Base-by-base conservation (phyloP, 2,329 filamentous ascomycete genomes). In the Alternaria solani region DNA sequence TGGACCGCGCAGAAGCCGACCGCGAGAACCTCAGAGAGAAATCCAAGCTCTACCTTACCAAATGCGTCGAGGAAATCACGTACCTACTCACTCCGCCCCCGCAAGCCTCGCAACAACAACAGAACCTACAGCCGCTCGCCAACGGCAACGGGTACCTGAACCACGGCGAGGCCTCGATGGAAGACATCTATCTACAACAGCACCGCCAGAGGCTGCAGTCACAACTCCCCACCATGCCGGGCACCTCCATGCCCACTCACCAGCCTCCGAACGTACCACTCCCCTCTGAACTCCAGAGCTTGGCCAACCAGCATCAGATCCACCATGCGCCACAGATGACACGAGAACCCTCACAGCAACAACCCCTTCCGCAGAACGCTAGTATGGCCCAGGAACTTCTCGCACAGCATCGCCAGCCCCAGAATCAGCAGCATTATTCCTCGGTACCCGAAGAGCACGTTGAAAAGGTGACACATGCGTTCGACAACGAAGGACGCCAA, bases 51-150 rank as follows among this genome's bases (percentile, higher is more conserved):
- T 90, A 88, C 68, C 81, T 90, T 32, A 86, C 84, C 57, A 89
- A 88, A 77, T 90, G 88, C 72, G 85, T 89, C 51, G 86, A 89
- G 67, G 88, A 91, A 75, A 86, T 91, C 51, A 87, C 87, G 4
- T 91, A 90, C 69, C 85, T 90, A 62, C 82, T 91, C 34, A 87
- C 88, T 49, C 88, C 88, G n/a, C 85, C 87, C 23, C 82, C 85
- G 36, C 86, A 89, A 66, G 85, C 87, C 51, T 83, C 85, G 20
- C 85, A 86, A 11, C 85, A 88, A 39, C 82, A 83, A 47, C 69
- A 73, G n/a, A 72, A 70, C 20, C 61, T 79, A 41, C 80, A 81
- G 53, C 65, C 65, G 5, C 57, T 79, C 25, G 72, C 69, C 38
- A 79, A 78, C 51, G 71, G 73, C 18, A 68, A 72, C 12, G 74